A percentile compares a stretch with the other conserved stretches of the same genome.
phyloP scores from a whole-genome alignment of 1,284 basidiomycete species.

The Apiotrichum mycotoxinovorans region DNA sequence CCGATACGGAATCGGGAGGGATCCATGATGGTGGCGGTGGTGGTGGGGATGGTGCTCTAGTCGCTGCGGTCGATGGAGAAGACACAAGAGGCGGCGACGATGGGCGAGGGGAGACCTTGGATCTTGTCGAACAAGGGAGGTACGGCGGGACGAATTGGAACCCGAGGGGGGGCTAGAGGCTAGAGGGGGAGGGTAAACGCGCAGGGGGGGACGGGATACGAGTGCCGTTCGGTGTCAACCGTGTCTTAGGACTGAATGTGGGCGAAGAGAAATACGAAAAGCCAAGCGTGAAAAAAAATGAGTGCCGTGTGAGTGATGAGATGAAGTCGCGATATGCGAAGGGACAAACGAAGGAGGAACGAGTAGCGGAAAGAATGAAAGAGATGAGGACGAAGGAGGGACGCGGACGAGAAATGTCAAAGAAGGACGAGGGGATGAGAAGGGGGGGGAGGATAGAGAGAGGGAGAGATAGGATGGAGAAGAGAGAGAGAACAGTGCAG shows the following conservation, averaged over 20 bases:
- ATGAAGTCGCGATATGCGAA: neutral
- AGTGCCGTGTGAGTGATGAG: neutral
- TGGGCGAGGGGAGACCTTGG: too few species aligned
- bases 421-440: neutral
- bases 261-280: too few species aligned
- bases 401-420: neutral
- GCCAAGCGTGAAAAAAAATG: too few species aligned
- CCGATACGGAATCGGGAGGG: conserved; percentile 6
- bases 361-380: neutral
- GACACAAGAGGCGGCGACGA: neutral
- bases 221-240: too few species aligned
- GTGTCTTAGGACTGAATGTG: too few species aligned
- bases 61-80: too few species aligned
- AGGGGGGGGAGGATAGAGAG: neutral
- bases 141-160: too few species aligned
- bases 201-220: too few species aligned
- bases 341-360: too few species aligned
- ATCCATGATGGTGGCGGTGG: conserved; percentile 4
- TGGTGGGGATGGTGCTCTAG: neutral
- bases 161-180: too few species aligned
- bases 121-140: too few species aligned
- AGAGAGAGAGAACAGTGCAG: neutral
- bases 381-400: neutral
- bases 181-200: too few species aligned
- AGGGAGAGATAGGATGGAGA: neutral